A percentile compares a stretch with the other conserved stretches of the same genome.
These are phyloP conservation scores for Cucumis cinereus DNA, from an alignment of 306 rosid genomes.

Conservation along the genomic window DNA sequence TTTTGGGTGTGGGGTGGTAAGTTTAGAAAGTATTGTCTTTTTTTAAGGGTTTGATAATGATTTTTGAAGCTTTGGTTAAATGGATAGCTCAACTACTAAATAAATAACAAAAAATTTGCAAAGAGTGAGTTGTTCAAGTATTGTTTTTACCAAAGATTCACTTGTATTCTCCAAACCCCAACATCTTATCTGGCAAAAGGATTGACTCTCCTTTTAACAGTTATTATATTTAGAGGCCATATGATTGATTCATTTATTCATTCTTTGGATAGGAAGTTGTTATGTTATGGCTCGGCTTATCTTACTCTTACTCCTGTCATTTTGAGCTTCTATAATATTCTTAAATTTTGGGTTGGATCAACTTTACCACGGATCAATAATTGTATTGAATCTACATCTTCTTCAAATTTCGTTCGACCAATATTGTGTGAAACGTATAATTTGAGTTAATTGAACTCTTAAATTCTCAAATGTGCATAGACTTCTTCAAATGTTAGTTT, in stretches of 20 bases:
- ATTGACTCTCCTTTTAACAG: neutral
- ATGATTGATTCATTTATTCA: neutral
- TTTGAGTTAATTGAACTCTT: too few relatives aligned
- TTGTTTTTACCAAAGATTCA: constrained; percentile 32
- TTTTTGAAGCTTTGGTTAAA: constrained; percentile 37
- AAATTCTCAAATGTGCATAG: too few relatives aligned
- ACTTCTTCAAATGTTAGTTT: too few relatives aligned
- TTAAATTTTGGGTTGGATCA: too few relatives aligned
- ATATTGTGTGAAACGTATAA: too few relatives aligned
- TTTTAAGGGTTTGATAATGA: constrained; percentile 6
- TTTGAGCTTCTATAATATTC: too few relatives aligned
- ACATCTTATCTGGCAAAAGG: neutral
- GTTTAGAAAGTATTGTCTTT: constrained; percentile 5
- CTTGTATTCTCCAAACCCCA: constrained; percentile 4
- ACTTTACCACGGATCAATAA: too few relatives aligned
- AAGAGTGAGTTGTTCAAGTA: constrained; percentile 30
- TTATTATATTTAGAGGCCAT: neutral
- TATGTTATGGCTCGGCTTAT: neutral
- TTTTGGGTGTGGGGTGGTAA: neutral
- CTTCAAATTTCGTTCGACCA: too few relatives aligned
- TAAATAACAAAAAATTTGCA: constrained; percentile 25
- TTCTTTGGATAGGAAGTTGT: neutral
- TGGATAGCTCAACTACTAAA: constrained; percentile 81
- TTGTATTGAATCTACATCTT: too few relatives aligned
- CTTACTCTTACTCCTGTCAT: neutral